Base-by-base conservation (phyloP, 2,329 filamentous ascomycete species). In the Trichothecium sympodiale region DNA sequence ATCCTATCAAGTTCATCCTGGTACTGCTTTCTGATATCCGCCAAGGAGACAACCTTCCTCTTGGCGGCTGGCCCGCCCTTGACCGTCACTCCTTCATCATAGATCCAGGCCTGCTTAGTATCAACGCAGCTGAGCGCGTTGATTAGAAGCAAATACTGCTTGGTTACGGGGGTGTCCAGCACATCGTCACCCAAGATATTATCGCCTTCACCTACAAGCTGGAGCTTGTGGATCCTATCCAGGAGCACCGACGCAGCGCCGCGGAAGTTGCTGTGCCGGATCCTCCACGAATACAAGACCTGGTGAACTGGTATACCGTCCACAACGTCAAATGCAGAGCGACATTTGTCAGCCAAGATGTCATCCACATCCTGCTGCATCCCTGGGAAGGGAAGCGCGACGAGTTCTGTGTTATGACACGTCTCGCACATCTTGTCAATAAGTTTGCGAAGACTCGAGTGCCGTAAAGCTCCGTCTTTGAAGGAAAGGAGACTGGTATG, bases 41-140 rank as follows among this genome's bases (percentile, higher is more conserved):
- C 82, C 37, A 98, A 62, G 23, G 85, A 94, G 13, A 96, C 72
- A 26, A 96, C 77, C 53, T 74, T 80, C 42, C 88, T 77, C 62
- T 80, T 82, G 12, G 57, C 46, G 27, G 38, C 38, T 8, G 27
- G 36, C 8, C 40, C 41, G 4, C 42, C 46, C 26, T 46, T 46
- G 14, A 48, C 50, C 27, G 45, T 45, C 8, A 44, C 37, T 10
- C 54, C 48, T 35, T 59, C 53, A 54, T 56, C 49, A 33, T 74
- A 77, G 54, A 94, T 75, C 74, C 93, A 98, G 50, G 94, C 83
- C 42, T 84, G 77, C 46, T 72, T 76, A 39, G 78, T 67, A 33
- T 83, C 77, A 29, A 95, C 86, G 43, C 86, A 94, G 45, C 83
- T 85, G 41, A 98, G 67, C 1, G 86, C 80, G 54, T 98, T 98